A percentile compares a stretch with the other conserved stretches of the same genome.
These are phyloP conservation scores for Sclerotinia sclerotiorum DNA, from an alignment of 2,329 filamentous ascomycete genomes.

Conservation along the genomic window DNA sequence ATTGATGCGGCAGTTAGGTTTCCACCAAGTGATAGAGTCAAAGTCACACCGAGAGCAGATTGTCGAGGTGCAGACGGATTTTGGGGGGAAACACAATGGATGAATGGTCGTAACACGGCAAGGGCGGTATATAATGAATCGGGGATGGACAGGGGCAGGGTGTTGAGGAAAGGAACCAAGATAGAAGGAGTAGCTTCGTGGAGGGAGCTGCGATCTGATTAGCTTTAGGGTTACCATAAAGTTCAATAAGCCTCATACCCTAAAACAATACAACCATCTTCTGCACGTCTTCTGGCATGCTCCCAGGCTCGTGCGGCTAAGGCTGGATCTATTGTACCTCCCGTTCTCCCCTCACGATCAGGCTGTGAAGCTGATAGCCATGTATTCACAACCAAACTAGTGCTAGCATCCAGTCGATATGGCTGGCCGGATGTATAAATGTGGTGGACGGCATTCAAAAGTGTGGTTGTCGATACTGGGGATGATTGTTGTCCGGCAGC, in stretches of 20 bases:
- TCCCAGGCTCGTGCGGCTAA: slow-evolving; percentile 88
- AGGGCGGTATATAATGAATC: slow-evolving; percentile 74
- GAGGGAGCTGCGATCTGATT: slow-evolving; percentile 62
- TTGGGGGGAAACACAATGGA: slow-evolving; percentile 81
- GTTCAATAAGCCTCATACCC: slow-evolving; percentile 57
- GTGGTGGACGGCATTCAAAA: slow-evolving; percentile 89
- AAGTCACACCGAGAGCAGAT: slow-evolving; percentile 74
- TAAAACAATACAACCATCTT: slow-evolving; percentile 90
- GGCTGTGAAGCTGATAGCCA: slow-evolving; percentile 81
- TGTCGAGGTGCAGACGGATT: slow-evolving; percentile 85
- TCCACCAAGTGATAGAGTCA: slow-evolving; percentile 79
- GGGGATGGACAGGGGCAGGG: slow-evolving; percentile 78
- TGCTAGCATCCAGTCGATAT: slow-evolving; percentile 85
- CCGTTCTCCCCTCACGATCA: slow-evolving; percentile 65
- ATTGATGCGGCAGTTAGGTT: slow-evolving; percentile 74
- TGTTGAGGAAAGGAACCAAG: slow-evolving; percentile 75
- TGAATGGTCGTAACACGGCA: slow-evolving; percentile 79
- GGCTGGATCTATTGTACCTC: slow-evolving; percentile 77
- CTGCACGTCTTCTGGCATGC: slow-evolving; percentile 88
- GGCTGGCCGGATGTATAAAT: slow-evolving; percentile 79
- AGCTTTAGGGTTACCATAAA: neutral
- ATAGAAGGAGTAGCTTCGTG: slow-evolving; percentile 87
- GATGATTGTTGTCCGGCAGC: slow-evolving; percentile 65
- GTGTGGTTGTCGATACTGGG: slow-evolving; percentile 87
- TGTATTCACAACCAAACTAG: slow-evolving; percentile 90